Evolutionary conservation across 805 yeast species (phyloP).

Genomic region (Kazachstania bromeliacearum): DNA sequence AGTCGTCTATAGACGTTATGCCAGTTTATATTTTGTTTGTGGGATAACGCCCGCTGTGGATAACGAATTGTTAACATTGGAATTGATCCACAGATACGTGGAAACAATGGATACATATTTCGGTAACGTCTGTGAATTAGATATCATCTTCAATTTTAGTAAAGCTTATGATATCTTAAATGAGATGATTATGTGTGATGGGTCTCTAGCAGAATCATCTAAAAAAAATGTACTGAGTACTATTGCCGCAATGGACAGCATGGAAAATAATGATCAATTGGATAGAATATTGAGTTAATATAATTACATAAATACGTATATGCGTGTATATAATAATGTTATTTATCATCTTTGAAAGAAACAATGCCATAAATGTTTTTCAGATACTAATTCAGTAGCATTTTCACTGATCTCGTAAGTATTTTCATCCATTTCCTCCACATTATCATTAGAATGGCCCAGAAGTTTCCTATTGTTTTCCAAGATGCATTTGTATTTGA

Average conservation of each 20-base stretch:
- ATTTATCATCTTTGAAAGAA: conserved; percentile 12
- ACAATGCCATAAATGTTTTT: conserved; percentile 26
- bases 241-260: conserved; percentile 76
- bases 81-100: conserved; percentile 83
- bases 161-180: conserved; percentile 89
- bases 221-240: conserved; percentile 68
- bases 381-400: conserved; percentile 22
- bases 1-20: conserved; percentile 85
- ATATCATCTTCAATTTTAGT: conserved; percentile 90
- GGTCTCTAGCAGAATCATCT: conserved; percentile 76
- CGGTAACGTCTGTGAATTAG: conserved; percentile 94
- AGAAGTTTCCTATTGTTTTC: conserved; percentile 13
- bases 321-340: neutral
- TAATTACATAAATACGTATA: neutral
- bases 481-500: conserved; percentile 30
- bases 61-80: conserved; percentile 79
- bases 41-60: conserved; percentile 49
- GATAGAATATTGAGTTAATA: conserved; percentile 33
- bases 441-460: neutral
- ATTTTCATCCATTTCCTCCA: conserved; percentile 12
- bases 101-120: conserved; percentile 94
- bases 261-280: conserved; percentile 66
- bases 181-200: conserved; percentile 75
- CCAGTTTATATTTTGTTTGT: conserved; percentile 81
- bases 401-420: conserved; percentile 21